Conservation (phyloP, 148 eudicot species). For the Simmondsia chinensis region DNA sequence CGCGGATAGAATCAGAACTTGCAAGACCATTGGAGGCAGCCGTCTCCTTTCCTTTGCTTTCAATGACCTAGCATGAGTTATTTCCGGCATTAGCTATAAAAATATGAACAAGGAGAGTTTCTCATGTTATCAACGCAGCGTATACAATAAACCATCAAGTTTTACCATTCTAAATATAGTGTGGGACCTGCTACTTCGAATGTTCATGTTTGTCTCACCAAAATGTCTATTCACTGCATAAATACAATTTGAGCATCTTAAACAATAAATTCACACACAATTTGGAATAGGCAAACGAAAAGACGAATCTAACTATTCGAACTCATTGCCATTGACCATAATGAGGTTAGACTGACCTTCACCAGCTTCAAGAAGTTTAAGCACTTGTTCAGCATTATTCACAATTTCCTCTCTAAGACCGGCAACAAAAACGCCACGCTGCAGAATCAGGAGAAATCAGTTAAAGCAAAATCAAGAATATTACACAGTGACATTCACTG, state of each 20-base stretch:
- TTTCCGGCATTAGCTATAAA: neutral
- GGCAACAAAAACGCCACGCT: conserved; percentile 96
- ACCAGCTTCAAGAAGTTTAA: conserved; percentile 73
- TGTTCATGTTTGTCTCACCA: conserved; percentile 99
- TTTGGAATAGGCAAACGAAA: neutral
- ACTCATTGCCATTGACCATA: too few species aligned
- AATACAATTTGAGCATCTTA: conserved; percentile 10
- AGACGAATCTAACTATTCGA: too few species aligned
- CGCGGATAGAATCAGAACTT: conserved; percentile 79
- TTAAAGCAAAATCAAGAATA: neutral
- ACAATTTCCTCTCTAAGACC: conserved; percentile 96
- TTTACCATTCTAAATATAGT: conserved; percentile 96
- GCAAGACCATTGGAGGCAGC: conserved; percentile 23
- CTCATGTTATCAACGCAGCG: neutral
- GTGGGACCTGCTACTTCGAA: conserved; percentile 96
- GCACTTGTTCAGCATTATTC: conserved; percentile 80
- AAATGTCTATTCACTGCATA: conserved; percentile 81
- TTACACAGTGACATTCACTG: neutral
- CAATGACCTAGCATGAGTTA: conserved; percentile 56
- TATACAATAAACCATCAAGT: conserved; percentile 9
- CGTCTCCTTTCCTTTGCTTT: conserved; percentile 70
- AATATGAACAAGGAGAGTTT: neutral
- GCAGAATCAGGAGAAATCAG: conserved; percentile 10
- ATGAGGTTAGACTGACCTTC: conserved; percentile 48
- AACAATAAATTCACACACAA: neutral